Conservation (phyloP, 257 asterid genomes). For the Solanum pinnatisectum region DNA sequence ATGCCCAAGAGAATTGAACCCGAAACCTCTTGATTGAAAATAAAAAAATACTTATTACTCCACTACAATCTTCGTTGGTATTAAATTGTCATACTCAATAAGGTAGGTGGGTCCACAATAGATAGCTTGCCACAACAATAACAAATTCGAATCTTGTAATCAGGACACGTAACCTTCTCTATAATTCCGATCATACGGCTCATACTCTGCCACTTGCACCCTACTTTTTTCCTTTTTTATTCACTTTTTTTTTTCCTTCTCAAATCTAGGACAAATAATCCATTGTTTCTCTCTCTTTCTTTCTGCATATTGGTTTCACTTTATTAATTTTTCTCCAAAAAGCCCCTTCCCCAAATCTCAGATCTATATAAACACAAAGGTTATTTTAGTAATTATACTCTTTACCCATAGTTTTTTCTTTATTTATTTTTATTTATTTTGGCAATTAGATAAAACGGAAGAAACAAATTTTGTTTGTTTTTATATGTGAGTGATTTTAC, state of each 20-base stretch:
- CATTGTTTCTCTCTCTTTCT: neutral
- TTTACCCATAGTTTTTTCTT: neutral
- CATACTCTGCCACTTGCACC: constrained; percentile 9
- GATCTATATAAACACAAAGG: constrained; percentile 42
- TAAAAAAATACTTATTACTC: rapidly evolving
- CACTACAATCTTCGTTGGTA: rapidly evolving
- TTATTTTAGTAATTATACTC: constrained; percentile 30
- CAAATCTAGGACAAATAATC: neutral
- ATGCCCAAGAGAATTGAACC: no score
- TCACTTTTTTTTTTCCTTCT: neutral
- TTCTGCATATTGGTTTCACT: constrained; percentile 1
- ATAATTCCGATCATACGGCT: constrained; percentile 34
- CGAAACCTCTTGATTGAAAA: rapidly evolving
- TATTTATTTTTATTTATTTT: neutral
- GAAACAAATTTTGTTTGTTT: neutral
- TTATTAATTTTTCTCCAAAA: neutral
- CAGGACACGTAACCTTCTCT: constrained; percentile 40
- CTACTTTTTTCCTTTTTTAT: neutral
- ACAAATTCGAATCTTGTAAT: constrained; percentile 15
- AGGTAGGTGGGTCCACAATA: neutral
- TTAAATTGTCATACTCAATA: neutral
- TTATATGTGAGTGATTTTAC: neutral
- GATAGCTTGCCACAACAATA: neutral
- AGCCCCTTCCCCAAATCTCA: constrained; percentile 10
- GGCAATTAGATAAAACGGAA: neutral